Conservation (phyloP, 192 early-diverging fungal species). For the Lobosporangium transversale region DNA sequence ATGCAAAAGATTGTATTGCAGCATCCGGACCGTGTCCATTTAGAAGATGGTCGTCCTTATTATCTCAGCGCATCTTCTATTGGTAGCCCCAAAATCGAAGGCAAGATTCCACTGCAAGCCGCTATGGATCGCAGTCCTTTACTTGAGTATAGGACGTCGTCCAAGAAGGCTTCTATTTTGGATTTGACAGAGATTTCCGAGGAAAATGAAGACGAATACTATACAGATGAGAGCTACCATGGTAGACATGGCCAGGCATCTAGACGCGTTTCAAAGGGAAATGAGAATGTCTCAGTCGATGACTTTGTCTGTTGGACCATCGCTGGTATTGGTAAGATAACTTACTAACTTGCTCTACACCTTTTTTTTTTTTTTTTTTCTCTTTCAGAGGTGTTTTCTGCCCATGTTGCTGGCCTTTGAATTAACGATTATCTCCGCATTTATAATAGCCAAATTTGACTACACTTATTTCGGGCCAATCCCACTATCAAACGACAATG, state of each 20-base stretch:
- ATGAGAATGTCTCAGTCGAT: conserved; percentile 56
- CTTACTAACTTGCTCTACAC: not conserved
- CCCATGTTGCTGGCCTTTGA: conserved; percentile 2
- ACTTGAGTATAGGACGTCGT: conserved; percentile 49
- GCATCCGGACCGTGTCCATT: conserved; percentile 50
- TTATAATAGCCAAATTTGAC: conserved; percentile 51
- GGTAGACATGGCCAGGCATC: not conserved
- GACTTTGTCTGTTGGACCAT: conserved; percentile 90
- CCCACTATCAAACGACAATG: conserved; percentile 29
- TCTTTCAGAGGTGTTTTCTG: too few species aligned
- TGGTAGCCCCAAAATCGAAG: conserved; percentile 53
- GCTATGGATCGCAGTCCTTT: conserved; percentile 52
- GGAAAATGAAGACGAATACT: conserved; percentile 19
- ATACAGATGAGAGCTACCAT: conserved; percentile 3
- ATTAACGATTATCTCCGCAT: not conserved
- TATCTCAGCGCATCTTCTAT: conserved; percentile 59
- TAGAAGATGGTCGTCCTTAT: conserved; percentile 33
- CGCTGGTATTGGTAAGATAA: conserved; percentile 72
- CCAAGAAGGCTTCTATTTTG: conserved; percentile 54
- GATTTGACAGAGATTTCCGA: conserved; percentile 42
- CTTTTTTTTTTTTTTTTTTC: too few species aligned
- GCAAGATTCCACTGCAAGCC: conserved; percentile 50
- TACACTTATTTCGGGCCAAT: conserved; percentile 56
- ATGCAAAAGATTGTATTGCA: conserved; percentile 88
- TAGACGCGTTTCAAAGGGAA: conserved; percentile 19